These are phyloP conservation scores for Helicostylum pulchrum DNA, from an alignment of 192 early-diverging fungal genomes.

Conservation along the genomic window DNA sequence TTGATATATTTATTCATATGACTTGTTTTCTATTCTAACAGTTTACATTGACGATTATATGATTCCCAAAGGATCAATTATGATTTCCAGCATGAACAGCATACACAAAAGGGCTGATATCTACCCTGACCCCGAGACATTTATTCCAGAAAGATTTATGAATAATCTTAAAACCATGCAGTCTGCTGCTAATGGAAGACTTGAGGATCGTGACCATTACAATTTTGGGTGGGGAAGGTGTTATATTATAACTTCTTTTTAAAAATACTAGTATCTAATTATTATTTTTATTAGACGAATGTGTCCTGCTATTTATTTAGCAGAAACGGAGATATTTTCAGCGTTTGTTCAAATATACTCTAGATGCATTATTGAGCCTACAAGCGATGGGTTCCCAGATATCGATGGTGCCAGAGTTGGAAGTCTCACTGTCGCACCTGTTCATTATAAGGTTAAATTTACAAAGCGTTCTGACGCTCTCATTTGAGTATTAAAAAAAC, in stretches of 20 bases:
- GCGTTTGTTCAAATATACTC: conserved; percentile 3
- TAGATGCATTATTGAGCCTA: not conserved
- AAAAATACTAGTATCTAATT: not conserved
- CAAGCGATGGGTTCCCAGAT: no score
- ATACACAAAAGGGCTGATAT: conserved; percentile 32
- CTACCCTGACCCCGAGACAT: conserved; percentile 43
- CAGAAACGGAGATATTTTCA: conserved; percentile 11
- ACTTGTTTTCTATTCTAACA: not conserved
- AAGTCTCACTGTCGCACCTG: no score
- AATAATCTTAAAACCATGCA: not conserved
- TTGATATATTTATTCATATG: not conserved
- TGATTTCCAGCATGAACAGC: conserved; percentile 45
- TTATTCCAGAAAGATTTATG: conserved; percentile 43
- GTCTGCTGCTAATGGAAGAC: conserved; percentile 16
- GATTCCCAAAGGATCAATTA: conserved; percentile 45
- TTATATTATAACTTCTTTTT: not conserved
- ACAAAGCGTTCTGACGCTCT: no score
- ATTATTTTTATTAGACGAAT: not conserved
- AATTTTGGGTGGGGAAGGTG: conserved; percentile 21
- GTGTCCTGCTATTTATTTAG: not conserved
- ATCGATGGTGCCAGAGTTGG: no score
- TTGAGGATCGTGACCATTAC: conserved; percentile 12
- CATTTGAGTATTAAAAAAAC: no score
- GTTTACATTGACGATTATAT: conserved; percentile 33
- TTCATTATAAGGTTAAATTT: no score